Percentiles rank a stretch among this genome's conserved stretches.
Conservation (phyloP, 202 grass and related monocot genomes). For the Dendrocalamus latiflorus region DNA sequence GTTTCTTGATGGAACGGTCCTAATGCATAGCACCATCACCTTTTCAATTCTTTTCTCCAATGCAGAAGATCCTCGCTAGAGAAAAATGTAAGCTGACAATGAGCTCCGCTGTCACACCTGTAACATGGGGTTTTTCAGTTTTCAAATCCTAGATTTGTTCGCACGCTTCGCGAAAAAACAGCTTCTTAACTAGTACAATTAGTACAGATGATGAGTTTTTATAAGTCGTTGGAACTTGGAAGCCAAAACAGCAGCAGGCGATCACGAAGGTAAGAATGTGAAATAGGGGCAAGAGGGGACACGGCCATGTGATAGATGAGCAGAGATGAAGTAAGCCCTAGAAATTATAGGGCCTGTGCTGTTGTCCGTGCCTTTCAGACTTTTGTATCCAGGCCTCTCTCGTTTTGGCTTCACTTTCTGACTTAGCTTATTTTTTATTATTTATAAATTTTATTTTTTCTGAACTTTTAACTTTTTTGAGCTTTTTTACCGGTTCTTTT, state of each 20-base stretch:
- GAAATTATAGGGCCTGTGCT: slow-evolving; percentile 15
- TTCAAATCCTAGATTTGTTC: slow-evolving; percentile 41
- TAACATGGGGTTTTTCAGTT: slow-evolving; percentile 1
- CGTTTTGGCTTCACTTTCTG: no score
- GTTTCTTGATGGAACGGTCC: background rate
- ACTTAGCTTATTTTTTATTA: no score
- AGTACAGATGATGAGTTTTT: slow-evolving; percentile 6
- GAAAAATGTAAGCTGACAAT: background rate
- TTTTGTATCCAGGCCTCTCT: no score
- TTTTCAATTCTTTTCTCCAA: background rate
- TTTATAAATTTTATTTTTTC: no score
- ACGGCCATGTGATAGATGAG: slow-evolving; percentile 38
- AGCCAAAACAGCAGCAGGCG: background rate
- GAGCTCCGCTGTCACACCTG: background rate
- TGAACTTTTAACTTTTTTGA: no score
- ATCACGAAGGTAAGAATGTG: slow-evolving; percentile 27
- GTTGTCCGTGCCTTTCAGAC: slow-evolving; percentile 19
- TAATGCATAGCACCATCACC: background rate
- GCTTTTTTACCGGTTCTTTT: no score
- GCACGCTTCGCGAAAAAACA: slow-evolving; percentile 17
- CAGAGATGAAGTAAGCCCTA: slow-evolving; percentile 13
- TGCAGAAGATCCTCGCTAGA: background rate
- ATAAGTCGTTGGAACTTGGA: slow-evolving; percentile 18
- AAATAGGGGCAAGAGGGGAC: slow-evolving; percentile 10
- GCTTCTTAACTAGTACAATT: slow-evolving; percentile 4